Percentiles rank a stretch among this genome's conserved stretches.
These are phyloP conservation scores for Geotrichum aggregatum DNA, from an alignment of 1,139 yeast genomes.

Conservation along the genomic window DNA sequence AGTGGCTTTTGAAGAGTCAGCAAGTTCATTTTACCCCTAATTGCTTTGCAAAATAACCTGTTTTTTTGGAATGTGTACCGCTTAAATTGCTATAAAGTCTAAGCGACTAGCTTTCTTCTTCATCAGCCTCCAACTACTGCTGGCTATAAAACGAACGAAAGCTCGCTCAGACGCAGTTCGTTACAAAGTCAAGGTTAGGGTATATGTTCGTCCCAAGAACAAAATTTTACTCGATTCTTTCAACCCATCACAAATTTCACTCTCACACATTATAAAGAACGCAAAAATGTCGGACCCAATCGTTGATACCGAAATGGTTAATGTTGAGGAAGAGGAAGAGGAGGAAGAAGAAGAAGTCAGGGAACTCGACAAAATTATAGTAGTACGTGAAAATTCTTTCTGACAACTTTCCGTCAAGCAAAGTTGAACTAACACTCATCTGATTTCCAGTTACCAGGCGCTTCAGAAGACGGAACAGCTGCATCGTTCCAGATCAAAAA, in stretches of 20 bases:
- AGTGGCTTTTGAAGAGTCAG: no score
- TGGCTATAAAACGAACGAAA: no score
- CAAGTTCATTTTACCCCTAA: no score
- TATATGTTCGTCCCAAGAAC: slow-evolving; percentile 7
- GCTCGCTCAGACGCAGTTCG: no score
- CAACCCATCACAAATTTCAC: not conserved
- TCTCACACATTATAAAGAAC: not conserved
- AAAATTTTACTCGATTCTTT: not conserved
- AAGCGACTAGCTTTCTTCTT: no score
- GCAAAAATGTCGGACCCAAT: slow-evolving; percentile 9
- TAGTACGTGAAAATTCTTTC: slow-evolving; percentile 25
- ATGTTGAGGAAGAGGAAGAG: slow-evolving; percentile 4
- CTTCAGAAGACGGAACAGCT: slow-evolving; percentile 92
- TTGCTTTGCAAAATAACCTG: no score
- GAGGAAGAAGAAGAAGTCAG: slow-evolving; percentile 8
- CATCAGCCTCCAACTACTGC: no score
- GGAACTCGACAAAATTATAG: slow-evolving; percentile 33
- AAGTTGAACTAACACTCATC: not conserved
- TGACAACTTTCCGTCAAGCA: not conserved
- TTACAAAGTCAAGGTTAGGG: not conserved
- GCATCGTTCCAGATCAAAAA: slow-evolving; percentile 89
- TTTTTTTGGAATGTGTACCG: no score
- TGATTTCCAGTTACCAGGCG: slow-evolving; percentile 60
- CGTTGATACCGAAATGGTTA: slow-evolving; percentile 17
- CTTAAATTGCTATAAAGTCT: no score